Base-by-base conservation (phyloP, 768 basidiomycete genomes). In the Holtermannia corniformis region DNA sequence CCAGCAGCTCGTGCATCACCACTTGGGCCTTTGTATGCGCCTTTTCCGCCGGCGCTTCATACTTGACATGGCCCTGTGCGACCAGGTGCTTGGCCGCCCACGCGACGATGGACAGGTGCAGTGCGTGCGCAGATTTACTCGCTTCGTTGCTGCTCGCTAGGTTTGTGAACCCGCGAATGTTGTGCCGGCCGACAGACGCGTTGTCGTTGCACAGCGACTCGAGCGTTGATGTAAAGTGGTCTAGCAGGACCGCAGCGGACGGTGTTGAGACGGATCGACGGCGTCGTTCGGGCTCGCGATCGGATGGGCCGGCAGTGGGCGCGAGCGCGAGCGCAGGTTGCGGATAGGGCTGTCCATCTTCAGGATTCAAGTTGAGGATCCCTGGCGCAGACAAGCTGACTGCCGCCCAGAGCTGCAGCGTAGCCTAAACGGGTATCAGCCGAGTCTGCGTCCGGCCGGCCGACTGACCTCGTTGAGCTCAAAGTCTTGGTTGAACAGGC, bases 391-490 rank as follows among this genome's bases (percentile, higher is more conserved):
- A 25, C 1, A 62, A 51, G 47, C 58, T 59, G 45, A 57, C 61
- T 19, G 61, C 61, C 21, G 61, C 61, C 61, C 61, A 62, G 12
- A 57, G 48, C 44, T 62, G 61, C 20, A 62, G 46, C 14, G 61
- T 62, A 2, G 58, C 55, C 61, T 62, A 47, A 16, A 53, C 16
- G 7, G 32, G 7, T 16, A 37, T 7, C 32, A 37, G 10, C 32
- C 10, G 32, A 37, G 16, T 37, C 10, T 7, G n/a, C n/a, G n/a
- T n/a, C n/a, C n/a, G 7, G 7, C 32, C 16, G 7, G 12, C 26
- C 16, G 5, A 3, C 12, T 5, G 16, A 47, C 46, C 23, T 47
- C 46, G 19, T 47, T 24, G 12, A 47, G 25, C 46, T 19, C 14
- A 11, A 25, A 37, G 7, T 37, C 10, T 7, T 7, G 32, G 10